Evolutionary conservation across 305 asterid species (phyloP), one percentile per base, ranked within the genome.

Genomic region (Fraxinus xanthoxyloides): DNA sequence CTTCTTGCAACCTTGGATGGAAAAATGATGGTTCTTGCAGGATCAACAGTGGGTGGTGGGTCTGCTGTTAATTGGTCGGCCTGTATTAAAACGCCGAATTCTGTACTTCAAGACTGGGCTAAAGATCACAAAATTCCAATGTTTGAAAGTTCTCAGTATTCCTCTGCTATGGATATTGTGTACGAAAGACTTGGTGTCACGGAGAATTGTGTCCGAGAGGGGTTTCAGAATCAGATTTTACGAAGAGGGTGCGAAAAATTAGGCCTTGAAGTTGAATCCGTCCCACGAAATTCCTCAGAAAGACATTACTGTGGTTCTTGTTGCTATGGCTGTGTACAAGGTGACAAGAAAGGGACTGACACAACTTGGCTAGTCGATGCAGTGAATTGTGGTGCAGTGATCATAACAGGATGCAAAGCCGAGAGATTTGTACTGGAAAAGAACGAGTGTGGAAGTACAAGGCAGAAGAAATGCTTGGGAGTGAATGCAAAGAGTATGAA

Each of bases 41-140:
- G 98, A 19, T 93, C 98, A 13, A 92, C 97, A 2, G 98, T 95
- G 15, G 99, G 99, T 19, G 99, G 99, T 4, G 99, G 99, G 78
- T 89, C 99, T 0, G 97, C 99, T 0, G 81, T 95, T 8, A 95
- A 95, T 78, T 95, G 99, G 99, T 92, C 99, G 0, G 99, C 97
- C 9, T 88, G 92, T 67, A 86, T 95, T 0, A 89, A 81, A 77
- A 88, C 99, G 0, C 99, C 99, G 0, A 35, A 28, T 0, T 70
- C 54, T 28, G 90, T 93, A 78, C 85, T 91, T 36, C 78, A 89
- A 1, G 97, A 92, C 80, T 95, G 98, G 99, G 86, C 88, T 0
- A 5, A 75, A 2, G 90, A 85, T 56, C 79, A 85, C 5, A 84
- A 87, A 1, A 86, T 95, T 7, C 75, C 88, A 0, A 83, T 93